Percentiles rank a stretch among this genome's conserved stretches.
Conservation (phyloP, 352 stramenopile species). For the Stramenopiles sp. region DNA sequence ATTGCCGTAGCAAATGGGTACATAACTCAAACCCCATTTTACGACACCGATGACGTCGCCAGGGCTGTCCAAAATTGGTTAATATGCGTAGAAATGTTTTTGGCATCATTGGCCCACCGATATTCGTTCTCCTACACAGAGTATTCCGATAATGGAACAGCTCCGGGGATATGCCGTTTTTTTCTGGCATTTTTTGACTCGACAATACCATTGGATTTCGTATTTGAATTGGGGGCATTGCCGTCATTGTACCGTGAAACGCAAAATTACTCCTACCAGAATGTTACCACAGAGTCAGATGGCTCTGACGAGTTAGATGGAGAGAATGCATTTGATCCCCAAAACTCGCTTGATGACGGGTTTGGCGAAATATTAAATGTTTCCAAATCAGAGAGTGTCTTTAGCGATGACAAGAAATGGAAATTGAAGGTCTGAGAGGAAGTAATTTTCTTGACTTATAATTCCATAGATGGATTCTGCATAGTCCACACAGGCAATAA, state of each 20-base stretch:
- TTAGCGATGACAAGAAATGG: too few species aligned
- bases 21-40: conserved; percentile 2
- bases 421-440: too few species aligned
- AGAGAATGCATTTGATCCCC: too few species aligned
- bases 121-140: conserved; percentile 74
- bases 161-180: background rate
- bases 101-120: conserved; percentile 68
- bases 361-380: too few species aligned
- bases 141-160: conserved; percentile 32
- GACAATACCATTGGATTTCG: background rate
- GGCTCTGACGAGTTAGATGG: too few species aligned
- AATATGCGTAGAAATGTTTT: conserved; percentile 82
- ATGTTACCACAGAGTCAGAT: too few species aligned
- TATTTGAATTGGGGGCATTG: background rate
- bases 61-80: conserved; percentile 75
- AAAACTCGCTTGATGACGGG: too few species aligned
- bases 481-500: too few species aligned
- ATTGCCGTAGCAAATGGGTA: background rate
- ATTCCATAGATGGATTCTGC: too few species aligned
- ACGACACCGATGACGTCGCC: conserved; percentile 43
- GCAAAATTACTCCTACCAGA: too few species aligned
- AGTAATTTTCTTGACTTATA: too few species aligned
- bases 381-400: too few species aligned
- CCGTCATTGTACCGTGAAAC: background rate
- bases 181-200: background rate